Conservation (phyloP, 2,329 filamentous ascomycete species). For the Trichoderma sp. region DNA sequence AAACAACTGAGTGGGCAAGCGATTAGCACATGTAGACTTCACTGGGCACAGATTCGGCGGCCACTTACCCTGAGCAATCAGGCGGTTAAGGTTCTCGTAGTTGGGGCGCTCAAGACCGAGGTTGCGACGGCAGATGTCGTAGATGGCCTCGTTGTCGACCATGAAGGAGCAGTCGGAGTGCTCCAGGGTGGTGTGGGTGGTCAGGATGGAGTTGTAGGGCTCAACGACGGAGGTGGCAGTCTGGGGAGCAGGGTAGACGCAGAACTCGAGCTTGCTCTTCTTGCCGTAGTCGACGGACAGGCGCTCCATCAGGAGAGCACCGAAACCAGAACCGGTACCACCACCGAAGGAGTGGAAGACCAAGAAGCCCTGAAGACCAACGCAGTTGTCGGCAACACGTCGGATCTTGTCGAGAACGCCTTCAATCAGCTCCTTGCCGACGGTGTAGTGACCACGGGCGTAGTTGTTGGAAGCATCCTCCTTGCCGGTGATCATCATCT, state of each 20-base stretch:
- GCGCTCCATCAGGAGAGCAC: conserved; percentile 97
- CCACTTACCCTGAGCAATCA: conserved; percentile 84
- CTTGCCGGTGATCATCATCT: conserved; percentile 99
- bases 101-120: conserved; percentile 95
- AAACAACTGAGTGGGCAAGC: conserved; percentile 65
- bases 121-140: conserved; percentile 98
- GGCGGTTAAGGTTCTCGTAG: conserved; percentile 98
- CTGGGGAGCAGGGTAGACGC: conserved; percentile 96
- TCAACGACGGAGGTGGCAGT: conserved; percentile 97
- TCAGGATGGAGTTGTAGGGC: conserved; percentile 99
- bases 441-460: conserved; percentile 98
- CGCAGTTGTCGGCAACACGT: conserved; percentile 95
- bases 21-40: neutral
- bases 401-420: conserved; percentile 97
- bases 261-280: conserved; percentile 99
- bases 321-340: conserved; percentile 97
- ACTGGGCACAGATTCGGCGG: neutral
- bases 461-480: conserved; percentile 99
- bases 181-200: conserved; percentile 97
- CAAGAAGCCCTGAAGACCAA: conserved; percentile 96
- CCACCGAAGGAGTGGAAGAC: conserved; percentile 99
- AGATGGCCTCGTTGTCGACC: conserved; percentile 99
- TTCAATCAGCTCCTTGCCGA: conserved; percentile 99
- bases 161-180: conserved; percentile 99
- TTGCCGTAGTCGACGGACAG: conserved; percentile 99